Base-by-base conservation (phyloP, 2,329 filamentous ascomycete species). In the Neofusicoccum parvum region DNA sequence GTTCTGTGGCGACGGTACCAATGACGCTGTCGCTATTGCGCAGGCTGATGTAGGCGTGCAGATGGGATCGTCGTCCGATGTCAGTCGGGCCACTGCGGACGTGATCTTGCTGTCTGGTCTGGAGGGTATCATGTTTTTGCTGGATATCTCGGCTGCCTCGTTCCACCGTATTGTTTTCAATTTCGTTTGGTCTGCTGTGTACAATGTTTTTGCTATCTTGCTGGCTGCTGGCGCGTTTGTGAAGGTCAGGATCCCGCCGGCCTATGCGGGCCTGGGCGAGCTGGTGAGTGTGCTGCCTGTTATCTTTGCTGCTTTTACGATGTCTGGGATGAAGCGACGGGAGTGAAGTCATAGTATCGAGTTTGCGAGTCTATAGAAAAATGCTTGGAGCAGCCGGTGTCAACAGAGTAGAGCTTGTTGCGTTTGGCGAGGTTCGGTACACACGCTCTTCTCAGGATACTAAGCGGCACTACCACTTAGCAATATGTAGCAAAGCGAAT, bases 1-100 rank as follows among this genome's bases (percentile, higher is more conserved):
- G 6, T 94, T 94, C 75, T 85, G 86, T 56, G 91, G 91, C 39
- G 91, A 94, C 70, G 92, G 91, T 1, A 92, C 90, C 14, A 94
- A 94, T 73, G 91, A 94, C 71, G 89, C 91, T 0, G 82, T 87
- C 3, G 91, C 91, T 0, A 81, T 94, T 2, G 87, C 90, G 0
- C 86, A 88, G 72, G 90, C 92, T 1, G 85, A 85, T 6, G 84
- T 94, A 32, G 91, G 92, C 27, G 81, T 93, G 0, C 89, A 92
- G 69, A 86, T 94, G 73, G 23, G 23, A 85, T 66, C 82, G 81
- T 64, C 81, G 3, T 87, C 83, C 1, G 90, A 92, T 65, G 82
- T 93, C 1, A 88, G 91, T 0, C 80, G 85, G 63, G 83, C 81
- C 1, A 88, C 89, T 0, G 88, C 91, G 0, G 90, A 93, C 69